Base-by-base conservation (phyloP, 2,329 filamentous ascomycete genomes). In the Triangularia setosa region DNA sequence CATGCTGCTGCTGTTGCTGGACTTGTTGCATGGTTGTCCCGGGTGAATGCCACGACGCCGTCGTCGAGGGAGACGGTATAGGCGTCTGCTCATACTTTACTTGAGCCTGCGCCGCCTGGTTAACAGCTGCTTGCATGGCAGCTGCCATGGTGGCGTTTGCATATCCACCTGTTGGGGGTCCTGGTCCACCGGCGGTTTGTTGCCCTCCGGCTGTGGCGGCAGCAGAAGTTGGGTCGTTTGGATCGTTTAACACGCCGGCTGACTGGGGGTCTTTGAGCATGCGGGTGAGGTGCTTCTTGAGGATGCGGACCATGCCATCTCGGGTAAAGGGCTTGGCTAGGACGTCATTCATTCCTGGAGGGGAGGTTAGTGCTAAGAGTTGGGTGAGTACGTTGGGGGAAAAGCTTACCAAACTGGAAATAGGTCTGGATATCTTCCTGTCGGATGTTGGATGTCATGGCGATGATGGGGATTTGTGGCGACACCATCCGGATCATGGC, bases 391-490 rank as follows among this genome's bases (percentile, higher is more conserved):
- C 3, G 8, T 14, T 6, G 52, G 23, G 14, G 52, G 23, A 11
- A 28, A 14, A 3, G 77, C 89, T 81, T 84, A 95, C 93, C 95
- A 79, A 96, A 93, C 72, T 94, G 89, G 79, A 97, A 98, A 75
- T 99, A 99, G 79, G 96, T 93, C 61, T 94, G 91, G 67, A 98
- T 96, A 75, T 99, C 95, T 72, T 97, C 94, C 66, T 92, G 93
- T 69, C 95, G 87, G 69, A 99, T 98, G 74, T 98, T 99, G 3
- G 94, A 97, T 2, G 95, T 99, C 95, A 99, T 98, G 56, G 95
- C 95, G 64, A 99, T 92, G 72, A 99, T 96, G 0, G 95, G 95
- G 21, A 91, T 88, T 5, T 88, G 86, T 40, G 87, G 86, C 68
- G 93, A 88, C 67, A 94, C 92, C 73, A 97, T 91, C 61, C 94